A percentile compares a stretch with the other conserved stretches of the same genome.
Evolutionary conservation across 352 stramenopile genomes (phyloP).

Genomic region (Sclerospora graminicola): DNA sequence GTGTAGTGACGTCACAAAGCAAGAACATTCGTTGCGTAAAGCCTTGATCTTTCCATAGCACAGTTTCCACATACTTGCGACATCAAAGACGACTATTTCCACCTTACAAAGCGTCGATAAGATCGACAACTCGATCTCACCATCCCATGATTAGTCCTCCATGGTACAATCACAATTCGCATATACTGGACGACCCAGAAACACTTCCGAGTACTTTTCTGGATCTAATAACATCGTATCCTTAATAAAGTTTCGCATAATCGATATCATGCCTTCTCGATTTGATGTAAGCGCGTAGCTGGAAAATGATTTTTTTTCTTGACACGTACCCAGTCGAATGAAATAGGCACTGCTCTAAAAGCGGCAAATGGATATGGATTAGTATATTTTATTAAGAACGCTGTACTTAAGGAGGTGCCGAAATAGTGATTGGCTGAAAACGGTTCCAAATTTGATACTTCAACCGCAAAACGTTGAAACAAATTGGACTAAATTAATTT

Average conservation of each 20-base stretch:
- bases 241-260: slow-evolving; percentile 64
- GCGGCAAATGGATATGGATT: no score
- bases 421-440: no score
- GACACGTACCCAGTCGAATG: slow-evolving; percentile 58
- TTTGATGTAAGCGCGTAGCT: slow-evolving; percentile 60
- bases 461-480: no score
- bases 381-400: no score
- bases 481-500: no score
- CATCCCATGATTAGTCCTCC: slow-evolving; percentile 72
- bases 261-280: slow-evolving; percentile 39
- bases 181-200: slow-evolving; percentile 59
- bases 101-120: no score
- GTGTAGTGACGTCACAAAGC: slow-evolving; percentile 75
- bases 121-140: slow-evolving; percentile 84
- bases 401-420: no score
- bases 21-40: slow-evolving; percentile 76
- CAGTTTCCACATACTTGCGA: slow-evolving; percentile 74
- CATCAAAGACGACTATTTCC: slow-evolving; percentile 81
- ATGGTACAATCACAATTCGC: slow-evolving; percentile 82
- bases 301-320: neutral
- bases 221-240: slow-evolving; percentile 57
- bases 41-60: slow-evolving; percentile 78
- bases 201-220: slow-evolving; percentile 60
- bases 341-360: no score
- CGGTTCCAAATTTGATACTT: no score